A percentile compares a stretch with the other conserved stretches of the same genome.
phyloP scores from a whole-genome alignment of 441 rosid genomes.

The Euphorbia schlechtendalii region DNA sequence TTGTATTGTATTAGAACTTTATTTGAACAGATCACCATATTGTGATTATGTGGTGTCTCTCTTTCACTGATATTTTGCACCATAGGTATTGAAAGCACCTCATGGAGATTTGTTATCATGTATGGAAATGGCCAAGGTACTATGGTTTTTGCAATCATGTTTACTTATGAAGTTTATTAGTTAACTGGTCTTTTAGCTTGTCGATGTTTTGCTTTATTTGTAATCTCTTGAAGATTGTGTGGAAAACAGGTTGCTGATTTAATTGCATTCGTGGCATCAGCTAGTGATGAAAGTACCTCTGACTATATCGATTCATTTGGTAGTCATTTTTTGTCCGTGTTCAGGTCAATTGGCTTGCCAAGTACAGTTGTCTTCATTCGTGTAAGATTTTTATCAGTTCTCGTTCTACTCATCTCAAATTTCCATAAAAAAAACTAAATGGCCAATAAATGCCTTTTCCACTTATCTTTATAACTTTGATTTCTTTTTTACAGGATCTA shows the following conservation, averaged over 20 bases:
- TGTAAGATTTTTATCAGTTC: conserved; percentile 52
- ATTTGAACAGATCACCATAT: not conserved
- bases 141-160: conserved; percentile 5
- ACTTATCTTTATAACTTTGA: conserved; percentile 17
- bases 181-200: not conserved
- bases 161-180: conserved; percentile 4
- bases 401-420: conserved; percentile 8
- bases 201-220: not conserved
- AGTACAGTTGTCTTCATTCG: conserved; percentile 75
- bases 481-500: conserved; percentile 45
- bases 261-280: conserved; percentile 89
- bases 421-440: not conserved
- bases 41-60: not conserved
- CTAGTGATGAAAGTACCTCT: conserved; percentile 41
- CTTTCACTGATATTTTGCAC: not conserved
- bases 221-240: conserved; percentile 17
- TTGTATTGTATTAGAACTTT: not conserved
- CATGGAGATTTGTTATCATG: conserved; percentile 73
- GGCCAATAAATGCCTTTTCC: not conserved
- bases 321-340: conserved; percentile 74
- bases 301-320: conserved; percentile 76
- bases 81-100: conserved; percentile 74
- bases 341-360: conserved; percentile 80
- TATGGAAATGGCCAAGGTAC: conserved; percentile 94
- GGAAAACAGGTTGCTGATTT: conserved; percentile 81